Evolutionary conservation across 176 grass and related monocot genomes (phyloP), one percentile per base, ranked within the genome.

Genomic region (Eragrostis curvula): DNA sequence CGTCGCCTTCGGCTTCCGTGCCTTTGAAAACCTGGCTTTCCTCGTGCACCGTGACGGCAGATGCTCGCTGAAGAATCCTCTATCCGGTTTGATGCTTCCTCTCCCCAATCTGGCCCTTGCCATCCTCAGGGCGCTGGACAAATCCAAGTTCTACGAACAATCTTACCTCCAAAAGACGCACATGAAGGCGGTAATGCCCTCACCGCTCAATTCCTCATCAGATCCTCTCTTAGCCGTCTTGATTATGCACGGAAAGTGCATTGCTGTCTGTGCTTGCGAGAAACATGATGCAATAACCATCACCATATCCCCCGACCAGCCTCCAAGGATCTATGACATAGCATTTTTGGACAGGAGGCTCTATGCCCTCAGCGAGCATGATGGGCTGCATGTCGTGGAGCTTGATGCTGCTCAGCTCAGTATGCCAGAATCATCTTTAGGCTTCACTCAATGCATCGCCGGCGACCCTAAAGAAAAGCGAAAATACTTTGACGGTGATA

Each of bases 341-440:
- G 41, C 56, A 39, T 77, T 77, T 41, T 62, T 63, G 5, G 1
- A 45, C 2, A 41, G 23, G 9, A 77, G 47, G 9, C 56, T 77
- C 9, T 63, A 77, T 6, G 56, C 57, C 9, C 23, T 77, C 24
- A 63, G 41, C 8, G 7, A 0, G 5, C 9, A 3, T 11, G 74
- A 77, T 62, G 74, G 56, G 23, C 74, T 78, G 29, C 10, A 13
- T 63, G 57, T 29, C 24, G 3, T 78, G 12, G 42, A 78, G n/a
- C 25, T 64, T 14, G 25, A 47, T 24, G 57, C n/a, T 13, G 1
- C 12, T 18, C 14, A 24, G 16, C 24, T 78, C 43, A 46, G 24
- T 5, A 1, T 64, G 16, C 24, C 2, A 64, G 14, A 32, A 3
- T 21, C 18, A 1, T 65, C 59, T 32, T 48, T 16, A 14, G 3